Evolutionary conservation across 2,329 filamentous ascomycete genomes (phyloP).

Genomic region (Lachnellula occidentalis): DNA sequence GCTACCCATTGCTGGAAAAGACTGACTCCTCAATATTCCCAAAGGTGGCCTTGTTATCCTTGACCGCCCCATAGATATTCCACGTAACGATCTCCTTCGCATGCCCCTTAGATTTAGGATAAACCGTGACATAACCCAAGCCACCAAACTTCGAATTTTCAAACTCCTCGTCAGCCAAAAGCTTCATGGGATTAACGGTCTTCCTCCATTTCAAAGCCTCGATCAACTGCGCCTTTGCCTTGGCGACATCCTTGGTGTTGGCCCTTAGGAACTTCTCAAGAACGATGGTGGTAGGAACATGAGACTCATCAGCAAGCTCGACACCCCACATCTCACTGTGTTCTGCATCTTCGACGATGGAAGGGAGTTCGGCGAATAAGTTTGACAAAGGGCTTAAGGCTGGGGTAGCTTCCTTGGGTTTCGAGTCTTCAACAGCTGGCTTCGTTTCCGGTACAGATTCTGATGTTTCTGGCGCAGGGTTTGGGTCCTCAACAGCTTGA

Average conservation of each 20-base stretch:
- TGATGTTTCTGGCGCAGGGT: not conserved
- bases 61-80: constrained; percentile 89
- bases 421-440: constrained; percentile 3
- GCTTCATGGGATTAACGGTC: constrained; percentile 63
- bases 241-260: constrained; percentile 69
- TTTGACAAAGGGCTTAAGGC: constrained; percentile 39
- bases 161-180: constrained; percentile 58
- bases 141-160: constrained; percentile 66
- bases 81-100: constrained; percentile 69
- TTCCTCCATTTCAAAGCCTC: constrained; percentile 81
- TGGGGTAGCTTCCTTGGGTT: not conserved
- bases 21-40: constrained; percentile 72
- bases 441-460: not conserved
- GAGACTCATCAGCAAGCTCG: constrained; percentile 44
- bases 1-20: not conserved
- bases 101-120: constrained; percentile 48
- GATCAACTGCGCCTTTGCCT: constrained; percentile 71
- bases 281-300: constrained; percentile 75
- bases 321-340: constrained; percentile 88
- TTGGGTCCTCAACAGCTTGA: not conserved
- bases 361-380: constrained; percentile 53
- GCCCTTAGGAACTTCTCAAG: constrained; percentile 92
- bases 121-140: constrained; percentile 75
- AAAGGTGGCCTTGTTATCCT: constrained; percentile 76
- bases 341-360: constrained; percentile 50